Evolutionary conservation across 1,139 yeast species (phyloP).

Genomic region (Meyerozyma smithsonii): DNA sequence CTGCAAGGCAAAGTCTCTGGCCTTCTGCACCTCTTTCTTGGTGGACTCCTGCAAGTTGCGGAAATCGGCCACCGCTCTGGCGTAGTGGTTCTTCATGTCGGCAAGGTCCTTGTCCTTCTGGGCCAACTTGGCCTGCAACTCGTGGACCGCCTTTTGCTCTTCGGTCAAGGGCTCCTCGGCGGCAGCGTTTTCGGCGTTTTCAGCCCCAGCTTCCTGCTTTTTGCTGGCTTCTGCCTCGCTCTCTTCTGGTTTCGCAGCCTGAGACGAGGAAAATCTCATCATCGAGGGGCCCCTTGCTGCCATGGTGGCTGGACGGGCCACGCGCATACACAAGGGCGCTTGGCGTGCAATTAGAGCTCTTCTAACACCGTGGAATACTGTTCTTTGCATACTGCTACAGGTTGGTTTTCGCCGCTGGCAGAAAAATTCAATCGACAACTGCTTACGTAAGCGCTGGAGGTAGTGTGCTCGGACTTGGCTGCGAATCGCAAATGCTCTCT

Average conservation of each 20-base stretch:
- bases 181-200: conserved; percentile 8
- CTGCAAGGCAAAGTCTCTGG: conserved; percentile 87
- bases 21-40: conserved; percentile 79
- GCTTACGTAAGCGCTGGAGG: not conserved
- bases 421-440: not conserved
- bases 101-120: conserved; percentile 78
- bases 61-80: conserved; percentile 88
- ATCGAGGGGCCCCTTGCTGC: not conserved
- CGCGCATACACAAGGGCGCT: not conserved
- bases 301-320: not conserved
- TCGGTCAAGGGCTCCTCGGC: conserved; percentile 7
- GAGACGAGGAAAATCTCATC: conserved; percentile 6
- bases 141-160: conserved; percentile 19
- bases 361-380: not conserved
- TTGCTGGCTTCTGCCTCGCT: conserved; percentile 11
- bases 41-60: conserved; percentile 90
- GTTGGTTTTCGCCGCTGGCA: not conserved
- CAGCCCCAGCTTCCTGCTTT: conserved; percentile 5
- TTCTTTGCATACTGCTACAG: not conserved
- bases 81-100: conserved; percentile 75
- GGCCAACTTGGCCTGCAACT: conserved; percentile 51
- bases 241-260: conserved; percentile 10
- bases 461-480: not conserved
- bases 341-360: not conserved
- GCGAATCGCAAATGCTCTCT: too few species aligned